Evolutionary conservation across 2,329 filamentous ascomycete species (phyloP), one percentile per base, ranked within the genome.

Genomic region (Neocatenulostroma microsporum): DNA sequence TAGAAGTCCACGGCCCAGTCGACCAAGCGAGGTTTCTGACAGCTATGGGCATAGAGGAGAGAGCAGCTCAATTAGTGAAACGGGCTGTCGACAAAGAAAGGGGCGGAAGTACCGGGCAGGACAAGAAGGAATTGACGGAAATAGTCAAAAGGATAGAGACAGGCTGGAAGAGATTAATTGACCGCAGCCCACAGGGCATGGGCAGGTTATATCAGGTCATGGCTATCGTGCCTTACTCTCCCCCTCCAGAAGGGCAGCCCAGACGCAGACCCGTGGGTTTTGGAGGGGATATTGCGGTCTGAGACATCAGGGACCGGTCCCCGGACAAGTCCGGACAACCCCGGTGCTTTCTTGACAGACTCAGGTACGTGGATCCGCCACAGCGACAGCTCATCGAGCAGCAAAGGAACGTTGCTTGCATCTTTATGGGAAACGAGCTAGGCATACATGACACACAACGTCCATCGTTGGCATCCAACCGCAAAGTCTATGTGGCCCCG

Each of bases 201-300:
- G 91, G 91, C 0, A 88, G 81, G 64, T 68, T 94, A 14, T 98
- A 98, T 61, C 95, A 96, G 65, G 88, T 78, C 17, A 72, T 98
- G 72, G 84, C 88, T 10, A 85, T 98, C 50, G 57, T 96, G 52
- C 91, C 91, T 0, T 61, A 63, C 45, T 50, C 47, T 27, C 55
- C 61, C 6, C 36, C 36, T 1, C 36, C 40, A 21, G 82, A 88
- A 61, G 84, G 83, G 46, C 73, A 71, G 23, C 80, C 82, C 2
- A 72, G 68, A 42, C 76, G 87, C 51, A 73, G 80, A 41, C 89
- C 89, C 2, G 87, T 94, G 37, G 91, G 91, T 0, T 96, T 98
- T 66, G 91, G 91, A 0, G 91, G 89, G 1, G 78, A 69, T 54
- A 51, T 62, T n/a, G n/a, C n/a, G n/a, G n/a, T n/a, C n/a, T n/a